Evolutionary conservation across 2,329 filamentous ascomycete genomes (phyloP), one percentile per base, ranked within the genome.

Genomic region (Stemphylium beticola): DNA sequence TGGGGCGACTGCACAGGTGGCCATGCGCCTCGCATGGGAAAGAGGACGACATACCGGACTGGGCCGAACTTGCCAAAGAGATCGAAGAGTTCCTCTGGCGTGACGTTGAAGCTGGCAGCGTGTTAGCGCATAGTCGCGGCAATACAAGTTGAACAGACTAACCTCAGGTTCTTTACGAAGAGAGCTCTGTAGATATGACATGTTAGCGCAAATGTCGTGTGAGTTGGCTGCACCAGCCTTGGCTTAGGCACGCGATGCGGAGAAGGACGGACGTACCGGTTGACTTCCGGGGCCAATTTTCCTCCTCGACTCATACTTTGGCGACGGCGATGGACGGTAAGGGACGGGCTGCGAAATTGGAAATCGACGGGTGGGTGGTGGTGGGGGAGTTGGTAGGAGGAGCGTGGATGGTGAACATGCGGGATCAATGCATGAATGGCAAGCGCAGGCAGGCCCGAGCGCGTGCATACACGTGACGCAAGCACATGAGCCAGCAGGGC

Each of bases 161-260:
- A 96, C 92, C 91, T 96, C 83, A 98, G 87, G 87, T 99, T 98
- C 91, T 98, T 98, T 74, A 98, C 93, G 87, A 98, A 98, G 83
- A 99, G 91, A 89, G 95, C 93, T 88, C 93, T 96, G 61, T 42
- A 56, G 17, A 50, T 38, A 39, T 38, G 45, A 52, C 43, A 56
- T 46, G 67, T 75, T 70, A 74, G 72, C 68, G 62, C 58, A 69
- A 60, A 64, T 68, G 65, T 65, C 52, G 52, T 51, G 67, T 63
- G 62, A 61, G 56, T 55, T 57, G 62, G 61, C 49, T 36, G 65
- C 57, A 55, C 60, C 57, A 56, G 57, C 56, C 58, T 52, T 57
- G 55, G 54, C 53, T 48, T 38, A 53, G 49, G 56, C 45, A 60
- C 57, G 60, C 51, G 53, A 52, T 49, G 56, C 55, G 60, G 58